phyloP scores from a whole-genome alignment of 768 basidiomycete species.

The Suillus fuscotomentosus region DNA sequence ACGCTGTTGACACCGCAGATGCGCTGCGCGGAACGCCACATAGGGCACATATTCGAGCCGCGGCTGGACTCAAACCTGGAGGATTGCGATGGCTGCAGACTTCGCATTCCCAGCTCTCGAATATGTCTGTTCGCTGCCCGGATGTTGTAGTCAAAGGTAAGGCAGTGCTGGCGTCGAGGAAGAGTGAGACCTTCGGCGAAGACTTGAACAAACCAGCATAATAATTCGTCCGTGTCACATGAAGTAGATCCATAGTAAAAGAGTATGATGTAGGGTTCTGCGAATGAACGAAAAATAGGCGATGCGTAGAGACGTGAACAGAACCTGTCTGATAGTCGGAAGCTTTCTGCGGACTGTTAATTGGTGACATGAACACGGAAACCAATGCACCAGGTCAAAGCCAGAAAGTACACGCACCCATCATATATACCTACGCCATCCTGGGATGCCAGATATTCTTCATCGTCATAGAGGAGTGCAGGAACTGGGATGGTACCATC shows the following conservation, averaged over 20 bases:
- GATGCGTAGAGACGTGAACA: slow-evolving; percentile 74
- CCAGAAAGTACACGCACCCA: slow-evolving; percentile 54
- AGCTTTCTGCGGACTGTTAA: slow-evolving; percentile 74
- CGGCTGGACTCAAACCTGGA: slow-evolving; percentile 67
- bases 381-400: slow-evolving; percentile 2
- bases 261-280: slow-evolving; percentile 52
- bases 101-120: slow-evolving; percentile 77
- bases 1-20: slow-evolving; percentile 24
- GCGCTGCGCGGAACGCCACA: slow-evolving; percentile 74
- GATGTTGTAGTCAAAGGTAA: slow-evolving; percentile 27
- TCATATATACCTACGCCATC: slow-evolving; percentile 89
- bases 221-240: slow-evolving; percentile 75
- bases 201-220: slow-evolving; percentile 91
- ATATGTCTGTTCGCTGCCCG: slow-evolving; percentile 28
- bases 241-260: slow-evolving; percentile 63
- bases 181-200: slow-evolving; percentile 83
- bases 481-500: slow-evolving; percentile 79
- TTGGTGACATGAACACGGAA: slow-evolving; percentile 20
- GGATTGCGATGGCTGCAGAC: slow-evolving; percentile 88
- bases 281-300: slow-evolving; percentile 77
- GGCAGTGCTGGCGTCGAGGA: slow-evolving; percentile 42
- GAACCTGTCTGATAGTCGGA: slow-evolving; percentile 75
- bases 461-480: slow-evolving; percentile 78
- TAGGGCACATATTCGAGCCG: slow-evolving; percentile 68
- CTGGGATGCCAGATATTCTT: slow-evolving; percentile 70